These are phyloP conservation scores for Ustilaginoidea virens DNA, from an alignment of 2,329 filamentous ascomycete species.

Conservation along the genomic window DNA sequence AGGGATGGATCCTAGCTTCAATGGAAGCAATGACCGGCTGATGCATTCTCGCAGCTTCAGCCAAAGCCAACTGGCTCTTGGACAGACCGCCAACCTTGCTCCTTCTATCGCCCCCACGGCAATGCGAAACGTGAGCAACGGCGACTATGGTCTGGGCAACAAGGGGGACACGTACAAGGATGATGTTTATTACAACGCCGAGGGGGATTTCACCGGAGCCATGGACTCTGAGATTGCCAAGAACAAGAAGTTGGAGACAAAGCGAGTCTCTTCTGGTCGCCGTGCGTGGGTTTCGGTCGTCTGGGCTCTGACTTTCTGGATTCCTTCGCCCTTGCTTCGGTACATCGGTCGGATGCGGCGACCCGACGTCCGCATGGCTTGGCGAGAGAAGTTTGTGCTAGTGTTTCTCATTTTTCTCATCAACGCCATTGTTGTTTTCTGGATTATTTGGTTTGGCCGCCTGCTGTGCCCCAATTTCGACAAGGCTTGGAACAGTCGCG, in stretches of 20 bases:
- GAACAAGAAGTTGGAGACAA: slow-evolving; percentile 60
- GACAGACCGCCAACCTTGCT: slow-evolving; percentile 20
- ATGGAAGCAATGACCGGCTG: slow-evolving; percentile 59
- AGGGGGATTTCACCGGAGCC: slow-evolving; percentile 50
- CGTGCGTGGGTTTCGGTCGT: slow-evolving; percentile 69
- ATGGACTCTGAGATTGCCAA: slow-evolving; percentile 67
- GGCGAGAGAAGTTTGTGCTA: slow-evolving; percentile 87
- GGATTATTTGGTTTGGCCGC: slow-evolving; percentile 74
- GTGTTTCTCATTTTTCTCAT: slow-evolving; percentile 66
- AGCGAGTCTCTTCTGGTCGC: slow-evolving; percentile 45
- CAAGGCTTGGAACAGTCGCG: slow-evolving; percentile 65
- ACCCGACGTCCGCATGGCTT: slow-evolving; percentile 90
- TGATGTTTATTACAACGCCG: slow-evolving; percentile 58
- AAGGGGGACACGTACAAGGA: slow-evolving; percentile 72
- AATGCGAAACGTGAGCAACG: slow-evolving; percentile 42
- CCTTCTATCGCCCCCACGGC: slow-evolving; percentile 47
- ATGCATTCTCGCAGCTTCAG: slow-evolving; percentile 42
- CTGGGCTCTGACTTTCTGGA: slow-evolving; percentile 86
- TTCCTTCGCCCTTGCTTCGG: slow-evolving; percentile 72
- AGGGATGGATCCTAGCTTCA: slow-evolving; percentile 42
- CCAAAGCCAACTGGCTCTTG: slow-evolving; percentile 37
- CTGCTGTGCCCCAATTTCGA: slow-evolving; percentile 81
- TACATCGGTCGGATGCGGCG: slow-evolving; percentile 88
- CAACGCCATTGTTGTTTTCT: slow-evolving; percentile 76
- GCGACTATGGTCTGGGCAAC: slow-evolving; percentile 76